Evolutionary conservation across 179 eudicot genomes (phyloP).

Genomic region (Sideroxylon spinosum): DNA sequence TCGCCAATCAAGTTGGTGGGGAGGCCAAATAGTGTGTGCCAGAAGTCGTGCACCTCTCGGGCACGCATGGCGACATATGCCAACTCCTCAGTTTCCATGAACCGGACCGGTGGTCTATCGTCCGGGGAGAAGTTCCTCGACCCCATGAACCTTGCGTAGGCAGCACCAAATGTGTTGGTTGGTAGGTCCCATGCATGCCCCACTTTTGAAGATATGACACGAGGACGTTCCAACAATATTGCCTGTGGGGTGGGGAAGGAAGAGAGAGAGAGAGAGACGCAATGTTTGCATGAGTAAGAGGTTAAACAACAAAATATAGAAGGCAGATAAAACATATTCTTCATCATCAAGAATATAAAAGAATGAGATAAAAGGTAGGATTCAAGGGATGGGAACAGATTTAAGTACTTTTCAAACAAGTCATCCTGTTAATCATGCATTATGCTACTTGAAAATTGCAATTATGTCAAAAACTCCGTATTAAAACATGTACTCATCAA

Average conservation of each 20-base stretch:
- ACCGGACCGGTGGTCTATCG: constrained; percentile 86
- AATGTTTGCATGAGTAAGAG: neutral
- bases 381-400: neutral
- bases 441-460: neutral
- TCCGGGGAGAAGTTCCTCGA: constrained; percentile 94
- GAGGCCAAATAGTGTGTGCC: constrained; percentile 91
- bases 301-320: neutral
- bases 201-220: constrained; percentile 74
- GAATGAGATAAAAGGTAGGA: neutral
- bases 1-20: constrained; percentile 94
- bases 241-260: constrained; percentile 52
- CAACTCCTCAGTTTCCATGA: constrained; percentile 90
- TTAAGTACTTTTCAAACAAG: too few species aligned
- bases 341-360: neutral
- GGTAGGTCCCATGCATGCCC: constrained; percentile 95
- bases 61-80: constrained; percentile 89
- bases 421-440: neutral
- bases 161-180: constrained; percentile 86
- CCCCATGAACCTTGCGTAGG: constrained; percentile 96
- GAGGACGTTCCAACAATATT: constrained; percentile 70
- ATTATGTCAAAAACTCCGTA: neutral
- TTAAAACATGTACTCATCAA: too few species aligned
- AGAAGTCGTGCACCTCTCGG: constrained; percentile 93
- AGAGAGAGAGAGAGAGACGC: constrained; percentile 15
- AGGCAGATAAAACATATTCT: neutral